These are phyloP conservation scores for Daldinia caldariorum DNA, from an alignment of 495 filamentous ascomycete species.

Conservation along the genomic window DNA sequence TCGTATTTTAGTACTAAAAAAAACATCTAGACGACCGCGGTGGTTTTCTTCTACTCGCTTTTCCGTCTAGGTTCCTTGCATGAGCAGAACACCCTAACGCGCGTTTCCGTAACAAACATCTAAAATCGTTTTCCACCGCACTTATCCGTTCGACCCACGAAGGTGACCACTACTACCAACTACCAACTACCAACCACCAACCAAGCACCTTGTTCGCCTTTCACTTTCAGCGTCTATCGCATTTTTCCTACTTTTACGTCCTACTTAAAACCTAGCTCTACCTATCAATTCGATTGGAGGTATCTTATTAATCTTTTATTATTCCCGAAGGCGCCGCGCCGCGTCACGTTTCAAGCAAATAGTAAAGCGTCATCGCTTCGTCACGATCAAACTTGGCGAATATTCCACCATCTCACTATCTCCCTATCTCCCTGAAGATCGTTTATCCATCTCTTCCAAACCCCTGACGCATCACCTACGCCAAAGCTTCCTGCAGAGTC, in stretches of 20 bases:
- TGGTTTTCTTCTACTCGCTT: not conserved
- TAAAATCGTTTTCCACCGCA: slow-evolving; percentile 17
- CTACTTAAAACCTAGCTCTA: not conserved
- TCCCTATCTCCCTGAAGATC: slow-evolving; percentile 38
- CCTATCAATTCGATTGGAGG: slow-evolving; percentile 44
- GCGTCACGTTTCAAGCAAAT: slow-evolving; percentile 34
- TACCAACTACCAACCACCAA: slow-evolving; percentile 9
- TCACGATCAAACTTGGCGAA: slow-evolving; percentile 29
- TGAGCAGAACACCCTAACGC: slow-evolving; percentile 37
- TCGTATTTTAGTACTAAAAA: slow-evolving; percentile 1
- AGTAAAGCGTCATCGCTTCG: slow-evolving; percentile 40
- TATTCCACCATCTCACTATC: slow-evolving; percentile 11
- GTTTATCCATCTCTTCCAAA: slow-evolving; percentile 29
- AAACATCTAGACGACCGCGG: not conserved
- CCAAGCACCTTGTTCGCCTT: slow-evolving; percentile 3
- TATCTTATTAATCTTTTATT: slow-evolving; percentile 28
- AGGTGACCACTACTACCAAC: slow-evolving; percentile 30
- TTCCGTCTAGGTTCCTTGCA: slow-evolving; percentile 38
- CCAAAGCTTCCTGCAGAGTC: slow-evolving; percentile 24
- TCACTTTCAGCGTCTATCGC: slow-evolving; percentile 12
- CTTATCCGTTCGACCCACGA: slow-evolving; percentile 33
- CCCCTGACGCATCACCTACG: slow-evolving; percentile 25
- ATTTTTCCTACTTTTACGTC: slow-evolving; percentile 19
- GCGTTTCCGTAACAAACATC: slow-evolving; percentile 34
- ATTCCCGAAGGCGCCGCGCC: slow-evolving; percentile 15